A percentile compares a stretch with the other conserved stretches of the same genome.
phyloP scores from a whole-genome alignment of 1,284 basidiomycete genomes.

The Porodaedalea pini region DNA sequence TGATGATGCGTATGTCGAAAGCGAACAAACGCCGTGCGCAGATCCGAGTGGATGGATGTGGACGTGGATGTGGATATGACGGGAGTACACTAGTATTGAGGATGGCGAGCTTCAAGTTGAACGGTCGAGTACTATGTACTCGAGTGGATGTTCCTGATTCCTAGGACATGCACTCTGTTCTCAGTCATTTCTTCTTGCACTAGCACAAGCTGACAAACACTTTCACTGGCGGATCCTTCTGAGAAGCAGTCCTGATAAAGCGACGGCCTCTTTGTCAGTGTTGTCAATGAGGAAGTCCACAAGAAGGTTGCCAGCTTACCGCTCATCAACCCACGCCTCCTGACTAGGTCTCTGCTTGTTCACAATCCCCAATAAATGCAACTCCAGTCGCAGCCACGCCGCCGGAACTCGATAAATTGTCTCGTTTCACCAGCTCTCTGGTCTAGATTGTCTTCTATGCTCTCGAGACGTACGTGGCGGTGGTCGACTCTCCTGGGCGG shows the following conservation, averaged over 20 bases:
- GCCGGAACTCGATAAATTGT: neutral
- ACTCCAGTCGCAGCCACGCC: neutral
- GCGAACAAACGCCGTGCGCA: slow-evolving; percentile 2
- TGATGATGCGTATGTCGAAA: neutral
- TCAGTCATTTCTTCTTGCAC: neutral
- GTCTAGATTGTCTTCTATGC: neutral
- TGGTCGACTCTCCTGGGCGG: neutral
- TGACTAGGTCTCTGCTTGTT: no score
- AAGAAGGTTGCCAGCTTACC: neutral
- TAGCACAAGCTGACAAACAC: slow-evolving; percentile 2
- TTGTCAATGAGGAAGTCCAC: neutral
- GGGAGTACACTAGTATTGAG: neutral
- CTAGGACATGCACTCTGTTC: neutral
- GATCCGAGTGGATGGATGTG: neutral
- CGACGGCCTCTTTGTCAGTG: no score
- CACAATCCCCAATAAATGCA: no score
- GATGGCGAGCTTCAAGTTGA: no score
- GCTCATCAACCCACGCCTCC: no score
- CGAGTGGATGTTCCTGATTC: no score
- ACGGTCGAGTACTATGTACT: no score
- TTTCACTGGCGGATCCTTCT: slow-evolving; percentile 11
- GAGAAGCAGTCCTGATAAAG: slow-evolving; percentile 12
- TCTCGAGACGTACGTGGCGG: neutral
- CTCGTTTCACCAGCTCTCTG: neutral
- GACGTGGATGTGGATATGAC: neutral